Conservation (phyloP, 352 stramenopile genomes). For the Phytophthora lateralis region DNA sequence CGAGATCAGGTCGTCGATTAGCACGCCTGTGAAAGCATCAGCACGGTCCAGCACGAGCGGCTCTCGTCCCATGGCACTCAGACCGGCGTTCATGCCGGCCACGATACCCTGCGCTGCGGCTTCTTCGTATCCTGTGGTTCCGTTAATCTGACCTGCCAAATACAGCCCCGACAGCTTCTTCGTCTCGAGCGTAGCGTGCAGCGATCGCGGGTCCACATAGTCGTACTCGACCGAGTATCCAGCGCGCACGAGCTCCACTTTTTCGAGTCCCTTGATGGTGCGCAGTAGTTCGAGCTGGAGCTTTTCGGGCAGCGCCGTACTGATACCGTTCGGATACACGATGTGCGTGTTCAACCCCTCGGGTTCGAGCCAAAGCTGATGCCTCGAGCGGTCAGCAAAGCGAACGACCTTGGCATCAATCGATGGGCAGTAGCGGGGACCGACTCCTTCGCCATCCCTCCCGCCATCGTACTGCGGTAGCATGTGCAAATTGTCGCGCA, state of each 20-base stretch:
- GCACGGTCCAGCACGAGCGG: constrained; percentile 94
- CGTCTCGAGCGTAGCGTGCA: constrained; percentile 95
- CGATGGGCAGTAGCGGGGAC: constrained; percentile 95
- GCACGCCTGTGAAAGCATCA: constrained; percentile 97
- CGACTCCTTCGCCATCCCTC: constrained; percentile 66
- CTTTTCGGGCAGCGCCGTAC: constrained; percentile 90
- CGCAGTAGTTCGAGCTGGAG: constrained; percentile 95
- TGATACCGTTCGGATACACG: constrained; percentile 98
- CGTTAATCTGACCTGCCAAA: constrained; percentile 98
- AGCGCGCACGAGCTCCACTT: constrained; percentile 94
- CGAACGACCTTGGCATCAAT: constrained; percentile 96
- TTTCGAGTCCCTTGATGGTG: constrained; percentile 95
- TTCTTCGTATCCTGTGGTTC: constrained; percentile 99
- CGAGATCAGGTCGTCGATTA: constrained; percentile 98
- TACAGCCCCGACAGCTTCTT: constrained; percentile 94
- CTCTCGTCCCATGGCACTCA: constrained; percentile 63
- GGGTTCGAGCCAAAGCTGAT: constrained; percentile 97
- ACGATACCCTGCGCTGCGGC: constrained; percentile 97
- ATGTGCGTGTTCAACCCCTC: constrained; percentile 96
- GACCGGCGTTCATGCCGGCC: constrained; percentile 95
- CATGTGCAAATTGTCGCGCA: constrained; percentile 93
- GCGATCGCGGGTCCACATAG: constrained; percentile 95
- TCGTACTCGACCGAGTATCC: constrained; percentile 99
- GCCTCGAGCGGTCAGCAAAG: constrained; percentile 73
- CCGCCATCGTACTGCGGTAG: constrained; percentile 93